Evolutionary conservation across 2,329 filamentous ascomycete species (phyloP), one percentile per base, ranked within the genome.

Genomic region (Trichophaea hybrida): DNA sequence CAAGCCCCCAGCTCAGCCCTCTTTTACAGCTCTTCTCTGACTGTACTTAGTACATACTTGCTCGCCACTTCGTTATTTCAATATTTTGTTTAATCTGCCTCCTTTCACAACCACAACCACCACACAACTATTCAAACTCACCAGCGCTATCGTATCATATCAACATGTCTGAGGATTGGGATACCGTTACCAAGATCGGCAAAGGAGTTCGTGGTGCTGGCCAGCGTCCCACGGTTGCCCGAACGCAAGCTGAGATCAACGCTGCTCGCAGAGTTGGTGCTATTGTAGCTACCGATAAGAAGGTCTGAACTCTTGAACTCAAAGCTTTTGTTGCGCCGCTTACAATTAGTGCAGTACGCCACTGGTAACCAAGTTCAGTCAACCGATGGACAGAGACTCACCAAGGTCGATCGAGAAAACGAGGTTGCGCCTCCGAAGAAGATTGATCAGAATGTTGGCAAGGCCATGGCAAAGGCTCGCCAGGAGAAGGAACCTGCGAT

Each of bases 351-450:
- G 4, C 37, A 66, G 64, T 66, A 66, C 35, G 60, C 38, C 57
- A 66, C 79, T 75, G 71, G 77, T 65, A 74, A 77, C 69, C 78
- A 77, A 70, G 65, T 75, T 61, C 76, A 75, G 63, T 78, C 71
- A 57, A 69, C 78, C 67, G 91, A 97, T 75, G 93, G 93, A 69
- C 93, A 98, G 76, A 90, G 88, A 72, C 80, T 97, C 66, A 97
- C 93, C 68, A 96, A 97, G 78, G 90, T 98, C 74, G 93, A 97
- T 79, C 90, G 91, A 68, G 84, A 83, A 72, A 90, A 97, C 78
- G 93, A 96, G 73, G 95, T 96, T 75, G 85, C 97, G 75, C 95
- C 95, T 78, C 90, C 89, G 71, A 94, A 94, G 77, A 94, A 88
- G 51, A 78, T 96, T 61, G 88, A 89, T 72, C 78, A 80, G 70